Evolutionary conservation across 2,329 filamentous ascomycete species (phyloP), one percentile per base, ranked within the genome.

Genomic region (Fusarium pseudonygamai): DNA sequence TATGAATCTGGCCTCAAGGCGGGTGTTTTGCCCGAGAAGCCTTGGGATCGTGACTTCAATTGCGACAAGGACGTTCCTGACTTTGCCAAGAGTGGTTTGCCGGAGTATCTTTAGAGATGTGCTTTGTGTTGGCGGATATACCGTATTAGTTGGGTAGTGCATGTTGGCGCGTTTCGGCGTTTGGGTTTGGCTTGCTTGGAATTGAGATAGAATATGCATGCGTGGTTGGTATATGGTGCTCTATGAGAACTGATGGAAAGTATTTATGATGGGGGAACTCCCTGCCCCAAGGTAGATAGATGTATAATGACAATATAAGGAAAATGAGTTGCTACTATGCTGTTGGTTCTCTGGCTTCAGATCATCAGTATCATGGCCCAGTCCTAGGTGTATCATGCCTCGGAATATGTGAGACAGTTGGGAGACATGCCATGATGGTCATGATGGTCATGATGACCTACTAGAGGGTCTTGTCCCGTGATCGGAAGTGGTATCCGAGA

Each of bases 1-100:
- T 97, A 96, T 85, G 91, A 95, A 82, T 87, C 91, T 72, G 95
- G 94, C 1, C 85, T 95, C 71, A 88, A 88, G 59, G 93, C 93
- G 4, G 94, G 94, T 1, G 94, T 96, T 53, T 82, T 99, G 83
- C 96, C 96, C 5, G 81, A 85, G 43, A 92, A 93, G 84, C 92
- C 93, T 2, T 94, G 92, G 79, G 84, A 90, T 28, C 87, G 91
- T 39, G 85, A 86, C n/a, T 96, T 94, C 77, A 90, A 90, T 77
- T 96, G 93, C 81, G 87, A 87, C 53, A 75, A 79, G 43, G 82
- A 84, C n/a, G 85, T 91, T 22, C 90, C 89, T 5, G 83, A 84
- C 69, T 92, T 90, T 79, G 79, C 71, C 10, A 64, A 75, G 64
- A 64, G 79, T 5, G 84, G 80, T 4, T 78, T 92, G 52, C 80